phyloP scores from a whole-genome alignment of 2,329 filamentous ascomycete species.

The Aspergillus sp. region DNA sequence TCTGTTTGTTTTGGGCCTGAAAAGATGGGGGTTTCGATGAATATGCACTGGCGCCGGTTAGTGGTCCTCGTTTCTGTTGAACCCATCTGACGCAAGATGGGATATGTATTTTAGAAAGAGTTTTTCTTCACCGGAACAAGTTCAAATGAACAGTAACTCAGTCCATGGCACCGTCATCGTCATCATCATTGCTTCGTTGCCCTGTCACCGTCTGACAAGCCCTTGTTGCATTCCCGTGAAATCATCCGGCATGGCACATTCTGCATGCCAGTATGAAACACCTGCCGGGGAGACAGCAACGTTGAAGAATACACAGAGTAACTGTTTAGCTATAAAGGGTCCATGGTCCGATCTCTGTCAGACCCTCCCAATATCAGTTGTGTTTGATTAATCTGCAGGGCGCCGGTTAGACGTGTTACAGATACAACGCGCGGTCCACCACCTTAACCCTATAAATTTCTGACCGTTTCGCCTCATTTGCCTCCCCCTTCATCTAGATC shows the following conservation, averaged over 20 bases:
- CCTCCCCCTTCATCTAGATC: no score
- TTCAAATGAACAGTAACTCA: no score
- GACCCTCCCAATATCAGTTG: neutral
- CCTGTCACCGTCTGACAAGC: neutral
- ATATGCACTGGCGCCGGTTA: conserved; percentile 1
- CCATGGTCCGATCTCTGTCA: no score
- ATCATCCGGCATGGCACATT: neutral
- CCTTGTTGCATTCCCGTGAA: neutral
- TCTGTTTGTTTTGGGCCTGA: conserved; percentile 4
- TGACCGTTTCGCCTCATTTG: no score
- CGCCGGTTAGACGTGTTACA: no score
- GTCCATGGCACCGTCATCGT: neutral
- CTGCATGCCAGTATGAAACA: neutral
- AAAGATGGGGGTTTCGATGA: conserved; percentile 4
- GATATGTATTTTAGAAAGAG: neutral
- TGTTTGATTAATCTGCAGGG: neutral
- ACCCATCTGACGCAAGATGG: neutral
- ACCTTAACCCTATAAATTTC: no score
- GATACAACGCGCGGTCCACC: no score
- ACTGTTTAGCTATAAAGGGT: no score
- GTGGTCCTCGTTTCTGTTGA: neutral
- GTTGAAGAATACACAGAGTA: neutral
- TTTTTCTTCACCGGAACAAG: neutral
- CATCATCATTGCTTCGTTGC: neutral
- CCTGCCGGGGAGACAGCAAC: neutral